Evolutionary conservation across 192 early-diverging fungal genomes (phyloP).

Genomic region (Coemansia sp.): DNA sequence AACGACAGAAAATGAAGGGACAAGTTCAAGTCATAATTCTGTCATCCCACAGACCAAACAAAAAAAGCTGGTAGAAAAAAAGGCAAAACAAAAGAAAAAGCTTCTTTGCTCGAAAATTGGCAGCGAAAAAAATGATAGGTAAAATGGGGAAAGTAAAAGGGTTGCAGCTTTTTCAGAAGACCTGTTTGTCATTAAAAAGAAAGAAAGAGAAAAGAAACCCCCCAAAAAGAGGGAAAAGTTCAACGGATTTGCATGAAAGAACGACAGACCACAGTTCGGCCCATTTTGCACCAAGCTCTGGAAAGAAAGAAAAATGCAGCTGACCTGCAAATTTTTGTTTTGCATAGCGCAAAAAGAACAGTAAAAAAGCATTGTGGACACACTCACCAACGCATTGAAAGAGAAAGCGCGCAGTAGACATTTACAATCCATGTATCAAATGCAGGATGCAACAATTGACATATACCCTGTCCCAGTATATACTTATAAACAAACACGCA

Average conservation of each 20-base stretch:
- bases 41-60: background rate
- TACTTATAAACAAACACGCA: no score
- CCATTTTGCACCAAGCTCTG: conserved; percentile 1
- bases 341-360: background rate
- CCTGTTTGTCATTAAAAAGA: background rate
- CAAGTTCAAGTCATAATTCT: background rate
- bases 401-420: background rate
- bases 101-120: background rate
- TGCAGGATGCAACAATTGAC: no score
- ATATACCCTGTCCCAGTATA: no score
- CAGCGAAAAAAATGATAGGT: background rate
- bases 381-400: no score
- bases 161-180: background rate
- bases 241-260: background rate
- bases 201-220: background rate
- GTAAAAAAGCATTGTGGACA: background rate
- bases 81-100: background rate
- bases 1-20: background rate
- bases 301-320: background rate
- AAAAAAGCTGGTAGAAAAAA: background rate
- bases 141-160: background rate
- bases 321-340: conserved; percentile 1
- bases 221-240: conserved; percentile 3
- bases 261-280: conserved; percentile 1
- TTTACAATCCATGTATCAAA: background rate